A percentile compares a stretch with the other conserved stretches of the same genome.
phyloP scores from a whole-genome alignment of 164 flowering plant species.

The Pachysandra terminalis region DNA sequence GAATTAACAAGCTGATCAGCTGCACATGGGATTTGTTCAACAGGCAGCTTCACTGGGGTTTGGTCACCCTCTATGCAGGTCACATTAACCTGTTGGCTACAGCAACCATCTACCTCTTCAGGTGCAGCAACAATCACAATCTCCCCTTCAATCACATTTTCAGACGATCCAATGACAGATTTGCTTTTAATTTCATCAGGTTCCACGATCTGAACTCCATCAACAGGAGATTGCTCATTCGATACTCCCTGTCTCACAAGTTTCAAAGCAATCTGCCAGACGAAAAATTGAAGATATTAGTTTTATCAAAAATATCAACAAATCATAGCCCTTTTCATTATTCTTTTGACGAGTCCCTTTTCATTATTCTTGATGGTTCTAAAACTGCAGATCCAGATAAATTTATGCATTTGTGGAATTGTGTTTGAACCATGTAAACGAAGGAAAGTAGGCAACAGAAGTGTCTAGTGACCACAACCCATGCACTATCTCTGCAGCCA shows the following conservation, averaged over 20 bases:
- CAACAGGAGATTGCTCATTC: slow-evolving; percentile 31
- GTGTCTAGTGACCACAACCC: neutral
- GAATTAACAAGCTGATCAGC: too few relatives aligned
- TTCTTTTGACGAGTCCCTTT: too few relatives aligned
- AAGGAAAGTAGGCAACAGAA: neutral
- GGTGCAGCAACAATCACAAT: slow-evolving; percentile 19
- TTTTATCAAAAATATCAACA: neutral
- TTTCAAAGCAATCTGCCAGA: slow-evolving; percentile 78
- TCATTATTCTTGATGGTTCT: neutral
- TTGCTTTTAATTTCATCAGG: slow-evolving; percentile 19
- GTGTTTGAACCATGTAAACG: neutral
- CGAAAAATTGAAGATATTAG: slow-evolving; percentile 2
- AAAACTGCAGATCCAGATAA: neutral
- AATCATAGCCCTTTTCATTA: neutral
- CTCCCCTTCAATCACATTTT: slow-evolving; percentile 15
- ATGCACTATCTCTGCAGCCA: neutral
- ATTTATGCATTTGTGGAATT: too few relatives aligned
- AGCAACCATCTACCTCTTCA: slow-evolving; percentile 14
- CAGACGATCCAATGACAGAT: slow-evolving; percentile 19
- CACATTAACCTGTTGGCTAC: slow-evolving; percentile 17
- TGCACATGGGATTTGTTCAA: slow-evolving; percentile 14
- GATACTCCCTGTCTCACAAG: slow-evolving; percentile 66
- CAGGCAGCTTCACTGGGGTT: slow-evolving; percentile 15
- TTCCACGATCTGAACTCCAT: slow-evolving; percentile 20
- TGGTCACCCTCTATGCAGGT: slow-evolving; percentile 16